phyloP scores from a whole-genome alignment of 108 stramenopile genomes.

The Aureococcus anophagefferens region DNA sequence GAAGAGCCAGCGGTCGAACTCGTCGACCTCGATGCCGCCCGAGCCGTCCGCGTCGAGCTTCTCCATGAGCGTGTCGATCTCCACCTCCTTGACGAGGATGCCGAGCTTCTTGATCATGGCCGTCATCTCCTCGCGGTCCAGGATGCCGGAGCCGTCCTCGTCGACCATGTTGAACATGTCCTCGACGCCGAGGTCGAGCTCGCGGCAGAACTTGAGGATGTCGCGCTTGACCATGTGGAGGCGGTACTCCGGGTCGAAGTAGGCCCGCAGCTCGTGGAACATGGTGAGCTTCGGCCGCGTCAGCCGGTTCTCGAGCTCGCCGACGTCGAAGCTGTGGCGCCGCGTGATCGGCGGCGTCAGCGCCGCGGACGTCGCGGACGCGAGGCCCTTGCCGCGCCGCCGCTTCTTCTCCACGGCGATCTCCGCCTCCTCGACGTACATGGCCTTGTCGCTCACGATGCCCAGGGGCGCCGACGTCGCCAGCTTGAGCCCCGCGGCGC shows the following conservation, averaged over 20 bases:
- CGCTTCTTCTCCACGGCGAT: no score
- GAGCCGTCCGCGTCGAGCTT: not conserved
- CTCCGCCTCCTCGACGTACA: no score
- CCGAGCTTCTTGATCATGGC: not conserved
- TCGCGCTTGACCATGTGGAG: not conserved
- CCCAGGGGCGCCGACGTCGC: no score
- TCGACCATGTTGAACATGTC: not conserved
- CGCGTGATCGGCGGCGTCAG: no score
- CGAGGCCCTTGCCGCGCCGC: no score
- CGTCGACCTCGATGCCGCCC: not conserved
- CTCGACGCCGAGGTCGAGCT: not conserved
- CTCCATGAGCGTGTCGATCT: not conserved
- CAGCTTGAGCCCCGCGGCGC: no score
- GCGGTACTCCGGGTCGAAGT: not conserved
- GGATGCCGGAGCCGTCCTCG: not conserved
- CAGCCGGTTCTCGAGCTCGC: no score
- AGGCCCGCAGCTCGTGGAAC: not conserved
- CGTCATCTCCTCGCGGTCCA: not conserved
- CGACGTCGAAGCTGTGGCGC: no score
- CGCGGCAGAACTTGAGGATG: not conserved
- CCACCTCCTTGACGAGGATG: not conserved
- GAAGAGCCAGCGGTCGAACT: not conserved
- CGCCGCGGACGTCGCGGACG: no score
- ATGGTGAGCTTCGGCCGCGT: not conserved
- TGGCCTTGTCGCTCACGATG: no score